Evolutionary conservation across 75 land plant species (phyloP).

Genomic region (Sequoiadendron giganteum): DNA sequence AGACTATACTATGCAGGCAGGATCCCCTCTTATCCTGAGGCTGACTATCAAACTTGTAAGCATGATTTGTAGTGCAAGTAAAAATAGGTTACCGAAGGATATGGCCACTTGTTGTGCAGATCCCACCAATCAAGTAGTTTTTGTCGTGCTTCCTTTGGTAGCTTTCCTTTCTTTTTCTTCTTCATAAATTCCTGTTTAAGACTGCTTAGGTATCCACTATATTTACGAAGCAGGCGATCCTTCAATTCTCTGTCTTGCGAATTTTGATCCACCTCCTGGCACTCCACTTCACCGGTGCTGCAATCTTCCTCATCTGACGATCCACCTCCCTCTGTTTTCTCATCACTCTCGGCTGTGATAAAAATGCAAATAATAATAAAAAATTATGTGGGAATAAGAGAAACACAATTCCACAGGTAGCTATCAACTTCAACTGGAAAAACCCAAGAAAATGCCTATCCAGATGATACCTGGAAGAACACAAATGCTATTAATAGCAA

Average conservation of each 20-base stretch:
- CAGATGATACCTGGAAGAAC: background rate
- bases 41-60: no score
- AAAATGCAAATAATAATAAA: background rate
- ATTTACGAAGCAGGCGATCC: constrained; percentile 60
- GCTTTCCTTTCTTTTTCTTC: constrained; percentile 85
- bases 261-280: constrained; percentile 19
- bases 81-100: constrained; percentile 56
- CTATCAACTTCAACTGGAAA: background rate
- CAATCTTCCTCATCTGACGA: constrained; percentile 56
- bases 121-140: constrained; percentile 81
- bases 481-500: background rate
- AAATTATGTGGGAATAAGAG: background rate
- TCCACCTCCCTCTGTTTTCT: constrained; percentile 35
- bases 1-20: background rate
- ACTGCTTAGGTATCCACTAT: constrained; percentile 55
- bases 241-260: constrained; percentile 57
- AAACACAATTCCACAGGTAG: background rate
- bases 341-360: constrained; percentile 7
- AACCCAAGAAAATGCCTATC: background rate
- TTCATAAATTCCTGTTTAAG: constrained; percentile 74
- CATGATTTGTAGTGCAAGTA: background rate
- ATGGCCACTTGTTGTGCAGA: constrained; percentile 75
- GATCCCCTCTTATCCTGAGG: background rate
- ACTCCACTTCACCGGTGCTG: constrained; percentile 52
- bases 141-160: constrained; percentile 68